Evolutionary conservation across 768 basidiomycete species (phyloP), one percentile per base, ranked within the genome.

Genomic region (Lanmaoa rubissima): DNA sequence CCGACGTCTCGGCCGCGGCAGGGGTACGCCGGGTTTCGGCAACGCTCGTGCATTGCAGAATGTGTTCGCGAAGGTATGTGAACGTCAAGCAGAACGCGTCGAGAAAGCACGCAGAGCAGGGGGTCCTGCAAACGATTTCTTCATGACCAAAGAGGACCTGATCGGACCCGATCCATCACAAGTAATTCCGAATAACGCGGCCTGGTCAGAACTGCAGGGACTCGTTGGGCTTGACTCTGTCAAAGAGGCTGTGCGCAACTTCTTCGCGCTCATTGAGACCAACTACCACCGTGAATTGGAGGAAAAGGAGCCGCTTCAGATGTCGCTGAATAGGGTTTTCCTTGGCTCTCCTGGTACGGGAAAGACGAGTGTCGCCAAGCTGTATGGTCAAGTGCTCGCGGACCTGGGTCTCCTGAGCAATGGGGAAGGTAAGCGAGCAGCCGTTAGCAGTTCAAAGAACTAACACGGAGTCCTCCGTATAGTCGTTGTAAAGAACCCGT

Each of bases 341-440:
- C 62, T 86, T 31, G 87, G 87, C 1, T 80, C 81, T 12, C 87
- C 87, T 7, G 87, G 87, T 3, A 87, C 87, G 0, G 87, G 87
- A 0, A 89, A 88, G 66, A 89, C 87, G 1, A 83, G 83, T 0
- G 86, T 89, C 0, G 86, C 84, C 0, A 82, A 81, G 61, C 64
- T 86, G 5, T 89, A 88, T 59, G 87, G 87, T 1, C 78, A 79
- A 54, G 82, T 87, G 45, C 67, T 89, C 13, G 79, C 75, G 0
- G 85, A 87, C 48, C 65, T 89, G 1, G 79, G 80, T 5, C 65
- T 89, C n/a, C 65, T 89, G n/a, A 86, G 83, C 65, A 87, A 85
- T 41, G 85, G 84, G 10, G 87, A 89, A 81, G 86, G 87, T 84
- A 54, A 60, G 34, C 11, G 9, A 21, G 32, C 6, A 41, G 9